phyloP scores from a whole-genome alignment of 2,329 filamentous ascomycete species.

The Botryotinia convoluta region DNA sequence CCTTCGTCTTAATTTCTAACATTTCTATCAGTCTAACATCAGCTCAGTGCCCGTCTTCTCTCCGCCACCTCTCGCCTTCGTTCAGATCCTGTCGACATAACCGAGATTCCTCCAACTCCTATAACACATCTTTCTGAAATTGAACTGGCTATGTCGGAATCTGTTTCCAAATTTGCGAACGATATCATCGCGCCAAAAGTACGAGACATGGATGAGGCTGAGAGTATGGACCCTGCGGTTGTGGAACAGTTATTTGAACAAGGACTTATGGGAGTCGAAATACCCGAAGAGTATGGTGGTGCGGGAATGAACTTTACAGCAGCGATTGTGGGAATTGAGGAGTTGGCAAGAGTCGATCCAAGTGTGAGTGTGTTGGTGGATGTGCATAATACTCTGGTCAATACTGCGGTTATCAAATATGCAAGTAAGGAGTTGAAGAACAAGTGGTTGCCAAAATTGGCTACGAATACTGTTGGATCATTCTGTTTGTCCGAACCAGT shows the following conservation, averaged over 20 bases:
- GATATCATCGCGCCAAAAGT: constrained; percentile 88
- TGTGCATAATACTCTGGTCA: constrained; percentile 97
- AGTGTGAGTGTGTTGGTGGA: constrained; percentile 94
- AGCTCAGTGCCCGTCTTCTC: constrained; percentile 50
- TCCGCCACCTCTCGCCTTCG: constrained; percentile 58
- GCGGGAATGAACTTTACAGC: constrained; percentile 99
- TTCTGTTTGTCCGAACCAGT: constrained; percentile 93
- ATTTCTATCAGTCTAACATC: constrained; percentile 12
- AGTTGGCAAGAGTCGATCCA: constrained; percentile 89
- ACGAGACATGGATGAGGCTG: constrained; percentile 95
- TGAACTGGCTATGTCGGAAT: constrained; percentile 83
- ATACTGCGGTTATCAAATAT: constrained; percentile 86
- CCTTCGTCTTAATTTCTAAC: neutral
- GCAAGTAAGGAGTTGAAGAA: constrained; percentile 74
- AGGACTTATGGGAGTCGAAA: constrained; percentile 95
- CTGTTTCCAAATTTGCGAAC: constrained; percentile 85
- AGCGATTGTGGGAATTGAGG: constrained; percentile 94
- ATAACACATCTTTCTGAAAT: constrained; percentile 91
- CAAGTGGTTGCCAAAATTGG: constrained; percentile 84
- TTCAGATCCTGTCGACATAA: constrained; percentile 58
- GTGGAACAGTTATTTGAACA: constrained; percentile 97
- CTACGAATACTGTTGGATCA: constrained; percentile 84
- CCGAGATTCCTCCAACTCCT: constrained; percentile 80
- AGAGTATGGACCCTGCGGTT: constrained; percentile 83
- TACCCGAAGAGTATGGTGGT: constrained; percentile 94